A percentile compares a stretch with the other conserved stretches of the same genome.
These are phyloP conservation scores for Xanthoceras sorbifolium DNA, from an alignment of 345 rosid genomes.

Conservation along the genomic window DNA sequence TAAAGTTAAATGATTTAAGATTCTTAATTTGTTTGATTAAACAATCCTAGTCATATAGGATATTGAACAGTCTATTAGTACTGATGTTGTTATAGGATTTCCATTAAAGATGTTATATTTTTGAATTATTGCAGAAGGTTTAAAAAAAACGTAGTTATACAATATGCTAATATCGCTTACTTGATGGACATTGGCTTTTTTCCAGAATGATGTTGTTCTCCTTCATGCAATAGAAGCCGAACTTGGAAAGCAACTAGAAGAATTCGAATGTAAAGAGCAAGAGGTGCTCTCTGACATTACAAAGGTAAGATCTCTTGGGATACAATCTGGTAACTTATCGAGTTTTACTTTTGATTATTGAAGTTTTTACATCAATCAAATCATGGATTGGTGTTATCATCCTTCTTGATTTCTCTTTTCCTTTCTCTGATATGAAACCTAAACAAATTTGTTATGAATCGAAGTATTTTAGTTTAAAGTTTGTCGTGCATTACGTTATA, in stretches of 20 bases:
- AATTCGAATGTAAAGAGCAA: conserved; percentile 67
- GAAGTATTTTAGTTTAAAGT: too few species aligned
- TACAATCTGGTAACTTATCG: background rate
- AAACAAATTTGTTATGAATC: too few species aligned
- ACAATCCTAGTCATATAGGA: background rate
- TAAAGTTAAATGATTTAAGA: background rate
- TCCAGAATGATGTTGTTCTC: conserved; percentile 80
- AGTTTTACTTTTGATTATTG: too few species aligned
- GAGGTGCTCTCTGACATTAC: conserved; percentile 75
- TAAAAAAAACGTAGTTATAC: background rate
- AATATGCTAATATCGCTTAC: conserved; percentile 18
- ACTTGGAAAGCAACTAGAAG: conserved; percentile 64
- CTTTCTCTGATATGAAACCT: too few species aligned
- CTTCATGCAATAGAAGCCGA: conserved; percentile 77
- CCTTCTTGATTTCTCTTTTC: background rate
- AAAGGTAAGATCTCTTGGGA: conserved; percentile 42
- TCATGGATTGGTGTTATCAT: background rate
- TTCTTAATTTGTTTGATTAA: too few species aligned
- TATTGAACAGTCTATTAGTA: background rate
- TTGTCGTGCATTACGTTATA: too few species aligned
- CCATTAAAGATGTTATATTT: background rate
- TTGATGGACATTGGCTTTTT: conserved; percentile 17
- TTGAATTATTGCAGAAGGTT: background rate
- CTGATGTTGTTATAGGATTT: background rate
- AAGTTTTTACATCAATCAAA: too few species aligned